A percentile compares a stretch with the other conserved stretches of the same genome.
These are phyloP conservation scores for Nemania sp. DNA, from an alignment of 2,329 filamentous ascomycete species.

Conservation along the genomic window DNA sequence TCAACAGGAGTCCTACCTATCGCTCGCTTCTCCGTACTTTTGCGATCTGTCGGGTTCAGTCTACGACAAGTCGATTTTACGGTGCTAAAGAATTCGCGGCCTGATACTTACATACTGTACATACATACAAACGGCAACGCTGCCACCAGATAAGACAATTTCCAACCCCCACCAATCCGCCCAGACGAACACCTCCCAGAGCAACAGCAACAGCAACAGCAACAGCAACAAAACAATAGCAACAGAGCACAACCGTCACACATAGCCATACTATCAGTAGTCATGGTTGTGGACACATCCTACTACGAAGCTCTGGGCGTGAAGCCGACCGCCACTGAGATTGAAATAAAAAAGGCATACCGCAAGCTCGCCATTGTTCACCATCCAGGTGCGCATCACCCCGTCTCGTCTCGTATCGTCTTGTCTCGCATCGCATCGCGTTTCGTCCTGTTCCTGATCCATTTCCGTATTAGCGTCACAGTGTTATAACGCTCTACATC, in stretches of 20 bases:
- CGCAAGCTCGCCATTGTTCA: constrained; percentile 92
- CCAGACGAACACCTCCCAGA: neutral
- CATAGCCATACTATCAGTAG: constrained; percentile 10
- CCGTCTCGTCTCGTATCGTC: neutral
- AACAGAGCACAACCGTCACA: neutral
- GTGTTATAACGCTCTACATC: no score
- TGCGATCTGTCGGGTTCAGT: neutral
- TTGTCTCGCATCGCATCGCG: neutral
- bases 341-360: constrained; percentile 97
- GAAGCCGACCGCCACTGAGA: constrained; percentile 78
- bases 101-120: no score
- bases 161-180: neutral
- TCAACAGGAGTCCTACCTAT: neutral
- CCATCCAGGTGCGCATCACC: constrained; percentile 71
- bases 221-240: neutral
- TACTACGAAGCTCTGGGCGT: constrained; percentile 91
- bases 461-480: no score
- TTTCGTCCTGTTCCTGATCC: neutral
- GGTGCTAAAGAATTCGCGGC: no score
- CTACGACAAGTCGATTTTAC: no score
- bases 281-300: constrained; percentile 83
- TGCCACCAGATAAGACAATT: constrained; percentile 10
- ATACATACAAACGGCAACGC: neutral
- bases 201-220: neutral
- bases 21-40: neutral